Base-by-base conservation (phyloP, 2,329 filamentous ascomycete genomes). In the Verticillium nonalfalfae region DNA sequence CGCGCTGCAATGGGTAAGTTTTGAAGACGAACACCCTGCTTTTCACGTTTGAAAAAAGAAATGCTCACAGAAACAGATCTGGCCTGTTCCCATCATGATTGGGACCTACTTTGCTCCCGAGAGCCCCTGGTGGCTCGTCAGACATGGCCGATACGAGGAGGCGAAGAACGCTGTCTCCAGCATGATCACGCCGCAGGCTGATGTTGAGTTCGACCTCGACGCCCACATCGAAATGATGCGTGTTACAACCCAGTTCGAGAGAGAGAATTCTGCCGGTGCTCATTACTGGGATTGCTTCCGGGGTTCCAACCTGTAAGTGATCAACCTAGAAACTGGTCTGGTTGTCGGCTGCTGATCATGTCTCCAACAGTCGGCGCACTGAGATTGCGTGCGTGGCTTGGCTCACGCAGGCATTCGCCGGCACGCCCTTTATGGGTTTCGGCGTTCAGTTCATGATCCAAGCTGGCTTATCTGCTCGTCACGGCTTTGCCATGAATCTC, bases 111-210 rank as follows among this genome's bases (percentile, higher is more conserved):
- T 79, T 38, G 75, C 75, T 4, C 77, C 77, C 1, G 77, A 79
- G 67, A 78, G 75, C 1, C 79, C 79, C 2, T 81, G 78, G 71
- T 81, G 76, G 74, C 72, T 78, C 7, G 73, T 79, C 4, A 74
- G 79, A 31, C 72, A 78, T 36, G 75, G 74, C 6, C 71, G 70
- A 21, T 66, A 74, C 11, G 69, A 73, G 7, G 60, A 65, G 21
- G 72, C 73, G 56, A 70, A 72, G 62, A 55, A 60, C 7, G 67
- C 72, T 2, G 67, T 74, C 15, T 56, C 66, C 59, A 65, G 73
- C 4, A 66, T 75, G 14, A 45, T 21, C 15, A 34, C 40, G 3
- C 73, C 74, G 0, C 31, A 31, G 31, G 34, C 58, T 14, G 58
- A 45, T n/a, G 33, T 45, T 34, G 66, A 66, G 4, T 69, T 73